Evolutionary conservation across 2,329 filamentous ascomycete genomes (phyloP), one percentile per base, ranked within the genome.

Genomic region (Talaromyces sp.): DNA sequence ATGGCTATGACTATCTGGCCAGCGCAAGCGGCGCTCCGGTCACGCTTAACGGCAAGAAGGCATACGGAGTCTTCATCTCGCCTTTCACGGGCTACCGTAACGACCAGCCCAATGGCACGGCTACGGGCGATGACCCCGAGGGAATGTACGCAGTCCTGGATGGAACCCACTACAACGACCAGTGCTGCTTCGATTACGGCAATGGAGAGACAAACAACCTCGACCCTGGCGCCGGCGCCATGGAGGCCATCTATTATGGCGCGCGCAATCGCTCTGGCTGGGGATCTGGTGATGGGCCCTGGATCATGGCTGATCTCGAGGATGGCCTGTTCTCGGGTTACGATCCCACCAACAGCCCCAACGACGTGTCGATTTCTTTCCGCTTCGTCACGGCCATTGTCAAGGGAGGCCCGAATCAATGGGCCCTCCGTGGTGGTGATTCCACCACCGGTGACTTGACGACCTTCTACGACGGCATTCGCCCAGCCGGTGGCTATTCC

Each of bases 161-260:
- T 10, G 58, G 58, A 17, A 60, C 58, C 11, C 58, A 60, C 27
- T 60, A 57, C 32, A 60, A 60, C 26, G 46, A 54, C 35, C 10
- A 19, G 31, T 60, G 58, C 54, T 60, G 58, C 35, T 60, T 56
- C n/a, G 58, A 60, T 32, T 60, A 60, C 29, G 58, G 58, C 24
- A 60, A 60, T 9, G 58, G 41, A 12, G 58, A 60, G 32, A 60
- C 46, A 8, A 52, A 35, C 6, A 43, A 24, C 41, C 51, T 27
- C 11, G 58, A 60, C 38, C 52, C 58, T 8, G 58, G 58, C 26
- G 41, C 51, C 27, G 58, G 58, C 27, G 43, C 43, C 19, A 60
- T 60, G 19, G 31, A 27, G n/a, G 56, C 54, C 19, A 41, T 21
- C 48, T 52, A 54, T 19, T 46, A 12, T 46, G 43, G 43, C 11